Base-by-base conservation (phyloP, 805 yeast genomes). In the Scheffersomyces spartinae region DNA sequence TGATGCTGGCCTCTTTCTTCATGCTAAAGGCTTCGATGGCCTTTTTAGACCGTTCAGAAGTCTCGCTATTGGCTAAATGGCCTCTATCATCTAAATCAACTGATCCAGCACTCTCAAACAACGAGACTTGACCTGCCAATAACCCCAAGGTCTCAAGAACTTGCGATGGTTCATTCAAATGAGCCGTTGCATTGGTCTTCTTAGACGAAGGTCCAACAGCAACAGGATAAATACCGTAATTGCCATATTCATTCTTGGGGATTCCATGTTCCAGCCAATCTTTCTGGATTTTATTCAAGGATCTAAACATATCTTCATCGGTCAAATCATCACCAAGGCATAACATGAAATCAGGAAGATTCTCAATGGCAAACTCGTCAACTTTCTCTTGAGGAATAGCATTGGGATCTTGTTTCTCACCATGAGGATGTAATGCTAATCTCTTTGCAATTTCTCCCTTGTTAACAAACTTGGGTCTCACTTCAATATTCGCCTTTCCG, bases 401-500 rank as follows among this genome's bases (percentile, higher is more conserved):
- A 24, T 35, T 36, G 3, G 53, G 52, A 21, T 56, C 56, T 41
- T 70, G 77, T 30, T 65, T 55, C 1, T 56, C 46, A 3, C 82
- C 82, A 45, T 77, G 77, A 11, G 68, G 64, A 29, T 69, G 68
- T 40, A 73, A 56, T 7, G 83, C 82, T 30, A 88, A 63, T 33
- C 85, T 58, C 45, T 73, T 79, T 18, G 82, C 97, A 42, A 91
- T 91, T 52, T 88, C 98, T 30, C 99, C 99, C 52, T 91, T 91
- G 59, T 91, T 91, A 28, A 88, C 84, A 48, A 85, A 81, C 32
- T 73, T 71, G 9, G 99, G 99, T 35, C 98, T 67, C n/a, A 91
- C 97, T 55, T 91, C 99, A 23, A 91, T 69, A 45, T 91, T 91
- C 17, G 97, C 97, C 54, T 91, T 91, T 24, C 99, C 99, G 9